These are phyloP conservation scores for Kewa caespitosa DNA, from an alignment of 179 eudicot species.

Conservation along the genomic window DNA sequence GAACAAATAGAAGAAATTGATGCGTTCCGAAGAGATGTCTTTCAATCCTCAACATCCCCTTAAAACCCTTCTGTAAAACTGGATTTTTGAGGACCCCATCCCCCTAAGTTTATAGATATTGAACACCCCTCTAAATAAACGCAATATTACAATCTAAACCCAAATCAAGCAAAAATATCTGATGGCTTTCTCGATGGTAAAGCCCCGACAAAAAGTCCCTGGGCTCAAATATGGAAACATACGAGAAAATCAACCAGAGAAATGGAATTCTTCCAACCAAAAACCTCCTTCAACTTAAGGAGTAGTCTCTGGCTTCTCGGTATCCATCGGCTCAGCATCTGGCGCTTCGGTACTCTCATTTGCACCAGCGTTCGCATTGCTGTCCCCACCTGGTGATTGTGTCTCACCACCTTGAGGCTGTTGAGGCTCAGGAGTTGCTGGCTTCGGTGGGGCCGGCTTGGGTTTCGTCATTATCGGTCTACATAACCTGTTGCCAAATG, in stretches of 20 bases:
- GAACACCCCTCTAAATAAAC: neutral
- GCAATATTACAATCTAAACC: slow-evolving; percentile 30
- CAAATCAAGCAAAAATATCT: slow-evolving; percentile 15
- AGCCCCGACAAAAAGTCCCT: slow-evolving; percentile 11
- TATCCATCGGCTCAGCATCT: slow-evolving; percentile 34
- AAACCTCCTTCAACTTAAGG: slow-evolving; percentile 18
- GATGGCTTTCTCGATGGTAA: neutral
- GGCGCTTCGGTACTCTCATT: slow-evolving; percentile 25
- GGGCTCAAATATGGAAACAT: slow-evolving; percentile 4
- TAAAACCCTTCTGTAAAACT: slow-evolving; percentile 28
- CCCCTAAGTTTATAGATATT: slow-evolving; percentile 3
- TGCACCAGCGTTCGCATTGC: slow-evolving; percentile 22
- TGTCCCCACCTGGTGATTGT: slow-evolving; percentile 34
- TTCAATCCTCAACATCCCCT: slow-evolving; percentile 20
- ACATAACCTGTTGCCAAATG: slow-evolving; percentile 44
- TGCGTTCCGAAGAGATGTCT: neutral
- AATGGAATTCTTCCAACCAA: slow-evolving; percentile 2
- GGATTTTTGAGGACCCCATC: slow-evolving; percentile 23
- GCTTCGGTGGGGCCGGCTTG: slow-evolving; percentile 63
- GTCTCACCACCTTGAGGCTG: slow-evolving; percentile 41
- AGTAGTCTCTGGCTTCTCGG: slow-evolving; percentile 31
- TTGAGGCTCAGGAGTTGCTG: slow-evolving; percentile 48
- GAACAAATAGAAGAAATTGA: slow-evolving; percentile 8
- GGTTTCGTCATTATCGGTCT: slow-evolving; percentile 76
- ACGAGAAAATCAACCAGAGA: neutral